Evolutionary conservation across 2,329 filamentous ascomycete genomes (phyloP).

Genomic region (Apiospora aurea): DNA sequence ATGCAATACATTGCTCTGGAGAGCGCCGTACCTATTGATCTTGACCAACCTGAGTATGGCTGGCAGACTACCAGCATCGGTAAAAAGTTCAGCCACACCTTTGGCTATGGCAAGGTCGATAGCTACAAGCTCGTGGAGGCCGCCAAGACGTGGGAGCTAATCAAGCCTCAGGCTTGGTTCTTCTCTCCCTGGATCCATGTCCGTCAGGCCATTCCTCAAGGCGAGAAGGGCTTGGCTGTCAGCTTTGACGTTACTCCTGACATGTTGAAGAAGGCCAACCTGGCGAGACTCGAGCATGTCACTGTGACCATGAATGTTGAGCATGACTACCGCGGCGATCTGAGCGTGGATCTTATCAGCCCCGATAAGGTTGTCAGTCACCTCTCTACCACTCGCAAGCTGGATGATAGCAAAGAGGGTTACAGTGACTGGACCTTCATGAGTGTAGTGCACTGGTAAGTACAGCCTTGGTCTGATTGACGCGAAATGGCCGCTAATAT

Average conservation of each 20-base stretch:
- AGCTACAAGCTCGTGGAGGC: conserved; percentile 83
- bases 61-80: conserved; percentile 86
- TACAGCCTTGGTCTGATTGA: conserved; percentile 28
- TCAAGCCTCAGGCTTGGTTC: conserved; percentile 96
- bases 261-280: conserved; percentile 81
- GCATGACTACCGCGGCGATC: conserved; percentile 85
- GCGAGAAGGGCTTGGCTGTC: conserved; percentile 78
- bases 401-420: conserved; percentile 71
- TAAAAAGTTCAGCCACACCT: conserved; percentile 91
- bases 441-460: conserved; percentile 94
- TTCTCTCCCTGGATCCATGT: conserved; percentile 95
- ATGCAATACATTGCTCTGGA: conserved; percentile 89
- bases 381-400: conserved; percentile 75
- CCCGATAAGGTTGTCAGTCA: conserved; percentile 84
- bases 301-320: conserved; percentile 97
- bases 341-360: conserved; percentile 91
- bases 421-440: conserved; percentile 99
- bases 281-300: conserved; percentile 90
- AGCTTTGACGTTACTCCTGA: conserved; percentile 83
- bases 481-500: background rate
- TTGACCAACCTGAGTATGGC: conserved; percentile 63
- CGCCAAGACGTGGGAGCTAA: conserved; percentile 83
- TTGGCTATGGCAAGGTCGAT: conserved; percentile 95
- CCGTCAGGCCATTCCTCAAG: conserved; percentile 84
- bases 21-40: conserved; percentile 81